Evolutionary conservation across 2,329 filamentous ascomycete genomes (phyloP), one percentile per base, ranked within the genome.

Genomic region (Stachybotrys elegans): DNA sequence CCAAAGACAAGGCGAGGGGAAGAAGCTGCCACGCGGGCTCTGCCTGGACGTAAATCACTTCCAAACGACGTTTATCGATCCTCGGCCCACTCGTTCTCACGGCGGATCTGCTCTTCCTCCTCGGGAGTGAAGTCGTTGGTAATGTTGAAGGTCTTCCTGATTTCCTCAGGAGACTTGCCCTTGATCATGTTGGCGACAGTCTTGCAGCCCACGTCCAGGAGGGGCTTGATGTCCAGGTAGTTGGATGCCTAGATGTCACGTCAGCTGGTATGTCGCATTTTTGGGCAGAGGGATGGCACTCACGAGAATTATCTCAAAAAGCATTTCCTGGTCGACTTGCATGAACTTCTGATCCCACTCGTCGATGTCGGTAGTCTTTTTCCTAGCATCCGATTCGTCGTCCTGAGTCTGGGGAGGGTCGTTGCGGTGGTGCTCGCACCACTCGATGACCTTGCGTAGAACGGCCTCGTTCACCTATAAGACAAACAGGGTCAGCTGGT

Each of bases 261-360:
- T 67, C 48, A 62, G 52, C 38, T 48, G 51, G 48, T 32, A 37
- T 37, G 27, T 11, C 32, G 20, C 37, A 19, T 14, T 8, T 34
- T 35, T 29, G 31, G 13, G 16, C 29, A 22, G 3, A 31, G 23
- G n/a, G 34, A 21, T 16, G 21, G 27, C 43, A 75, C 84, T 47
- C 78, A 93, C 89, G 21, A 98, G 78, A 57, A 98, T 98, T 61
- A 98, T 97, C 75, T 98, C 93, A 56, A 98, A 98, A 2, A 98
- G 81, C 93, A 98, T 97, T 71, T 98, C 93, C 64, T 98, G 93
- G 66, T 98, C 93, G 16, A 98, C 93, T 70, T 97, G 92, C 93
- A 98, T 97, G 69, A 97, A 98, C 72, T 98, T 98, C 69, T 97
- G 92, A 58, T 98, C 93, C 93, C 93, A 98, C 70, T 98, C 93